Percentiles rank a stretch among this genome's conserved stretches.
These are phyloP conservation scores for Podospora conica DNA, from an alignment of 495 filamentous ascomycete genomes.

Conservation along the genomic window DNA sequence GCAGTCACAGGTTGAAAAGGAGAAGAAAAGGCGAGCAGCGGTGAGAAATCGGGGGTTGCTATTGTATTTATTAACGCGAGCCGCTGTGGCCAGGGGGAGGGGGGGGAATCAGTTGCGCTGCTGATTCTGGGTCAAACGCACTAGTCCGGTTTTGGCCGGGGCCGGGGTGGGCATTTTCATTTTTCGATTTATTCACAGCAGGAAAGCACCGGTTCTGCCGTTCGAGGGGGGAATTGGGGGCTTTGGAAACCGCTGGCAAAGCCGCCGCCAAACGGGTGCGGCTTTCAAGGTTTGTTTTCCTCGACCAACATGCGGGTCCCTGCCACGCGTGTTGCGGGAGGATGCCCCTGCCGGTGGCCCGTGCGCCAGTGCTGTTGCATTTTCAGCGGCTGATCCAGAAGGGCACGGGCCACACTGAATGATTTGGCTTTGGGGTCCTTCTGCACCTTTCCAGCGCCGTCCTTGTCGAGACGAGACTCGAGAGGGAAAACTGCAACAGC, in stretches of 20 bases:
- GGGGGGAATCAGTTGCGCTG: slow-evolving; percentile 11
- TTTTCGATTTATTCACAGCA: slow-evolving; percentile 6
- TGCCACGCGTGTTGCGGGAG: slow-evolving; percentile 11
- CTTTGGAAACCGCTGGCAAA: slow-evolving; percentile 10
- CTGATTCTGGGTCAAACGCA: slow-evolving; percentile 19
- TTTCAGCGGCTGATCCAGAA: not conserved
- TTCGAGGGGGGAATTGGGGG: slow-evolving; percentile 14
- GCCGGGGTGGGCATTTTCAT: slow-evolving; percentile 2
- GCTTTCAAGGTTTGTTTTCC: slow-evolving; percentile 12
- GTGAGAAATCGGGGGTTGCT: not conserved
- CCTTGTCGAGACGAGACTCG: not conserved
- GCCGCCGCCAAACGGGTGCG: slow-evolving; percentile 3
- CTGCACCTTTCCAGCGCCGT: not conserved
- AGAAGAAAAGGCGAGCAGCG: not conserved
- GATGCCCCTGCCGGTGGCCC: slow-evolving; percentile 11
- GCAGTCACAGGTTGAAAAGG: slow-evolving; percentile 14
- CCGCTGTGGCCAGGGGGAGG: not conserved
- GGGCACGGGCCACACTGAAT: not conserved
- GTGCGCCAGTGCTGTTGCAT: not conserved
- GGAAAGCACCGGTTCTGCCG: slow-evolving; percentile 2
- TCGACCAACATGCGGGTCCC: slow-evolving; percentile 4
- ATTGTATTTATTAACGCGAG: slow-evolving; percentile 23
- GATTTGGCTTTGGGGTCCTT: not conserved
- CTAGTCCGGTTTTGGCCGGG: slow-evolving; percentile 26
- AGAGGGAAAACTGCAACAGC: not conserved